These are phyloP conservation scores for Bonnemaisonia californica DNA, from an alignment of 31 red algal species.

Conservation along the genomic window DNA sequence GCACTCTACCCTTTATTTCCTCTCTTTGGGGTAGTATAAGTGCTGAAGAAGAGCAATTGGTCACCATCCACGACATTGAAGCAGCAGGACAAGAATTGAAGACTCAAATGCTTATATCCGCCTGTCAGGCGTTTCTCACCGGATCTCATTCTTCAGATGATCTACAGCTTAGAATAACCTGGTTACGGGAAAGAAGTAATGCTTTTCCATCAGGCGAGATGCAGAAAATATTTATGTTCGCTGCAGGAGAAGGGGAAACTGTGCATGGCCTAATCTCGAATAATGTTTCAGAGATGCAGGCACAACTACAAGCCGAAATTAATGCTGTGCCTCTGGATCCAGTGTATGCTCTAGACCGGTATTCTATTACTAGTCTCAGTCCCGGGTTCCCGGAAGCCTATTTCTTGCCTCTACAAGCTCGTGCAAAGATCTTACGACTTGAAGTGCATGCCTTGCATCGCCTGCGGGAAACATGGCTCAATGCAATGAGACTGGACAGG, in stretches of 20 bases:
- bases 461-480: neutral
- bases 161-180: neutral
- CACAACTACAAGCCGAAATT: neutral
- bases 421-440: conserved; percentile 6
- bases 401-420: neutral
- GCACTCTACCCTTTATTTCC: no score
- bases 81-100: no score
- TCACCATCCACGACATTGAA: no score
- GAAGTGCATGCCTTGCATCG: neutral
- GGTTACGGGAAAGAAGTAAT: neutral
- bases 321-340: conserved; percentile 22
- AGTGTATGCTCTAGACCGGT: conserved; percentile 37
- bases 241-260: neutral
- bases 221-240: neutral
- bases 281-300: neutral
- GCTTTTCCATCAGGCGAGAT: neutral
- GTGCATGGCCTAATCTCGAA: neutral
- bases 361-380: neutral
- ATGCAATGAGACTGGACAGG: neutral
- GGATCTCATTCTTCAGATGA: neutral
- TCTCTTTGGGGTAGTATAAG: no score
- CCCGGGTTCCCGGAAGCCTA: neutral
- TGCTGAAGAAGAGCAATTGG: no score
- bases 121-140: neutral
- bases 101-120: no score